These are phyloP conservation scores for Globisporangium canariense DNA, from an alignment of 352 stramenopile species.

Conservation along the genomic window DNA sequence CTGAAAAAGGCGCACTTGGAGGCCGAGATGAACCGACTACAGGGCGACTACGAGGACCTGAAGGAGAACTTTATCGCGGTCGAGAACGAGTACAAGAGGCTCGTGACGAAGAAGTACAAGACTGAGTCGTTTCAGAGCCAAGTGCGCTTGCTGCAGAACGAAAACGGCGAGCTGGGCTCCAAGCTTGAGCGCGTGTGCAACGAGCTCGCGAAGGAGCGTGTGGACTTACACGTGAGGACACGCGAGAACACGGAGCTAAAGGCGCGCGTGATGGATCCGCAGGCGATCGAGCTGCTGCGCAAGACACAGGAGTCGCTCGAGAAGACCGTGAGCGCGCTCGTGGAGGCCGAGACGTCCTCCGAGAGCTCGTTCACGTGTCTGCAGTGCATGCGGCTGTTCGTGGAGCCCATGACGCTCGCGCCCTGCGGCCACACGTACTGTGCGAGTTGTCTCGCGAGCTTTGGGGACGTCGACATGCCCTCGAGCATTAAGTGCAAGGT, in stretches of 20 bases:
- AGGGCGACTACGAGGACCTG: slow-evolving; percentile 24
- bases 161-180: slow-evolving; percentile 49
- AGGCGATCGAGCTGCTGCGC: slow-evolving; percentile 43
- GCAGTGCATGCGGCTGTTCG: slow-evolving; percentile 67
- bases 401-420: slow-evolving; percentile 58
- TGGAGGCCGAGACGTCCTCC: slow-evolving; percentile 65
- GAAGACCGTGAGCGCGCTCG: slow-evolving; percentile 58
- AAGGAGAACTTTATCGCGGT: slow-evolving; percentile 23
- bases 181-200: slow-evolving; percentile 36
- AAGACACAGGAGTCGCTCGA: slow-evolving; percentile 66
- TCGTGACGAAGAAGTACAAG: slow-evolving; percentile 70
- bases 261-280: slow-evolving; percentile 45
- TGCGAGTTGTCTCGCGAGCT: slow-evolving; percentile 38
- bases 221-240: slow-evolving; percentile 32
- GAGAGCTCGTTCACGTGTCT: slow-evolving; percentile 77
- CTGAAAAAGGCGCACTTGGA: slow-evolving; percentile 10
- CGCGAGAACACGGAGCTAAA: slow-evolving; percentile 49
- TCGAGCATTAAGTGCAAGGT: slow-evolving; percentile 55
- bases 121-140: slow-evolving; percentile 74
- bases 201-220: slow-evolving; percentile 37
- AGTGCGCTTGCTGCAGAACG: slow-evolving; percentile 57
- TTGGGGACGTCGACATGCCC: slow-evolving; percentile 32
- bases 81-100: slow-evolving; percentile 49
- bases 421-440: slow-evolving; percentile 78
- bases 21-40: slow-evolving; percentile 31